Conservation (phyloP, 108 stramenopile genomes). For the Nitzschia sp. region DNA sequence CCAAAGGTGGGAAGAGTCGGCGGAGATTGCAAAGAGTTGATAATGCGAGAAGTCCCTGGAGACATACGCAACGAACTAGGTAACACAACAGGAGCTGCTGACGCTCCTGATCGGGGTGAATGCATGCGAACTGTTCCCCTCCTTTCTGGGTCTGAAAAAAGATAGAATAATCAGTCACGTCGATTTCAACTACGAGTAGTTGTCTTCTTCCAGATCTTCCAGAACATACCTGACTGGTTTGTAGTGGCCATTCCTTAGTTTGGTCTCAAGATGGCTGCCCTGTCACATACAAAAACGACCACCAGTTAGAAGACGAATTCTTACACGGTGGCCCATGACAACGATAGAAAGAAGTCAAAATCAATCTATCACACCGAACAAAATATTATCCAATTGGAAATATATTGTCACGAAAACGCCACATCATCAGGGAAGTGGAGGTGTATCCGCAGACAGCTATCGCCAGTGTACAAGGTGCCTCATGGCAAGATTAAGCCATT, state of each 20-base stretch:
- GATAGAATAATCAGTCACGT: neutral
- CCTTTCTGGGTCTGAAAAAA: neutral
- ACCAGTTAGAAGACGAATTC: neutral
- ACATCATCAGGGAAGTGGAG: too few relatives aligned
- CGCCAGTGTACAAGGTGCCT: too few relatives aligned
- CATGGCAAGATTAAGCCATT: too few relatives aligned
- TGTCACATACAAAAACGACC: neutral
- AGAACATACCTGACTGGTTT: neutral
- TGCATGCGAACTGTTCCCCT: neutral
- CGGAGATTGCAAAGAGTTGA: neutral
- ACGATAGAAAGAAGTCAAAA: neutral
- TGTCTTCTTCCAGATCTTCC: neutral
- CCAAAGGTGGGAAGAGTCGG: neutral
- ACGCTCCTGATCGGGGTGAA: conserved; percentile 17
- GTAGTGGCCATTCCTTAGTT: neutral
- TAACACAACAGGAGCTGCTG: conserved; percentile 18
- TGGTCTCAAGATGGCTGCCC: neutral
- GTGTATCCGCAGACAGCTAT: too few relatives aligned
- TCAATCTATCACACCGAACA: neutral
- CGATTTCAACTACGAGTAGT: neutral
- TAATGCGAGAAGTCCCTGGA: neutral
- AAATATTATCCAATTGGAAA: too few relatives aligned
- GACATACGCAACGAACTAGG: conserved; percentile 2
- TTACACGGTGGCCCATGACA: neutral
- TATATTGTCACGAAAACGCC: too few relatives aligned